A percentile compares a stretch with the other conserved stretches of the same genome.
Evolutionary conservation across 768 basidiomycete genomes (phyloP).

Genomic region (Pleurotus salmoneostramineus): DNA sequence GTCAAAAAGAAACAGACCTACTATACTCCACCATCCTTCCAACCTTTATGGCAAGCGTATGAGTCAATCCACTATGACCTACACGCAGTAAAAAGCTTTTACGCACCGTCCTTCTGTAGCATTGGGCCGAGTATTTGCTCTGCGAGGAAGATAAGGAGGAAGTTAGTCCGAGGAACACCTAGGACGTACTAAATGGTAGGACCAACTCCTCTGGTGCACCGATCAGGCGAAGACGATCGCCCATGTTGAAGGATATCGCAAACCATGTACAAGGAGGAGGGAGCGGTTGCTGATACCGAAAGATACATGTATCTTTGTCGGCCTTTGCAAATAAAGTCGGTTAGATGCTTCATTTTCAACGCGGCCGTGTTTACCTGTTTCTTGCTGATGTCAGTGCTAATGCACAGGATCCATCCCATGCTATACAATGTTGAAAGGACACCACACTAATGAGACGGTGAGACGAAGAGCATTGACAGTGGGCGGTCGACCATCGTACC

Average conservation of each 20-base stretch:
- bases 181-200: neutral
- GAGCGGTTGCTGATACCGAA: slow-evolving; percentile 1
- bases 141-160: neutral
- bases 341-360: no score
- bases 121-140: neutral
- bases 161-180: neutral
- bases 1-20: neutral
- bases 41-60: neutral
- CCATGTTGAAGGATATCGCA: slow-evolving; percentile 4
- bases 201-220: slow-evolving; percentile 2
- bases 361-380: neutral
- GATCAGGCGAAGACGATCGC: neutral
- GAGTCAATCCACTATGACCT: neutral
- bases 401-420: slow-evolving; percentile 1
- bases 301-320: slow-evolving; percentile 2
- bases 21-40: slow-evolving; percentile 2
- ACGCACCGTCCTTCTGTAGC: neutral
- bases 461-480: neutral
- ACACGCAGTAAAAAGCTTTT: neutral
- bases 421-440: neutral
- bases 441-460: neutral
- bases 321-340: no score
- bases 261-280: slow-evolving; percentile 3
- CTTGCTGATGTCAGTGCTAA: slow-evolving; percentile 3
- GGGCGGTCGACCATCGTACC: neutral